Percentiles rank a stretch among this genome's conserved stretches.
Evolutionary conservation across 805 yeast genomes (phyloP).

Genomic region (Yamadazyma sp.): DNA sequence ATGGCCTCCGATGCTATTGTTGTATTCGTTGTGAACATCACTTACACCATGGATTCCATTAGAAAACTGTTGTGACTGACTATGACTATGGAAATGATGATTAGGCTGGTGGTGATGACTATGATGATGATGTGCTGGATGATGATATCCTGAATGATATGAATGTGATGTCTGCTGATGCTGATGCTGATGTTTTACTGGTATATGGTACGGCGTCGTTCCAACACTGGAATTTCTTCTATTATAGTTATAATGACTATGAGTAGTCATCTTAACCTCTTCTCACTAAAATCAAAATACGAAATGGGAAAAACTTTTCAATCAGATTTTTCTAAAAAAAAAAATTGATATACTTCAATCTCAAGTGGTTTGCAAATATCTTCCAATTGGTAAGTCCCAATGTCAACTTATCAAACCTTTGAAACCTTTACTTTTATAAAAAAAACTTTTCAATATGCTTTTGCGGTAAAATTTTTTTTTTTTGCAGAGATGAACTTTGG

Average conservation of each 20-base stretch:
- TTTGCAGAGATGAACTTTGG: conserved; percentile 2
- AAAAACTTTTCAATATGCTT: not conserved
- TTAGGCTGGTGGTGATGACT: conserved; percentile 1
- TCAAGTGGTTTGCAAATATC: too few species aligned
- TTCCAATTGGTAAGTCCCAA: too few species aligned
- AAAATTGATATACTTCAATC: too few species aligned
- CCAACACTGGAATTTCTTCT: conserved; percentile 23
- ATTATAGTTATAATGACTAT: conserved; percentile 25
- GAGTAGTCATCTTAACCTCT: conserved; percentile 11
- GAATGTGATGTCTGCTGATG: conserved; percentile 1
- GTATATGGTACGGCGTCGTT: conserved; percentile 28
- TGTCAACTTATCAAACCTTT: too few species aligned
- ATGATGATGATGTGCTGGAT: conserved; percentile 1
- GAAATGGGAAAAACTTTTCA: too few species aligned
- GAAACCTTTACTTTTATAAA: not conserved
- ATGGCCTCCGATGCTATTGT: too few species aligned
- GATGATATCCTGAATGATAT: conserved; percentile 1
- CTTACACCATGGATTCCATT: too few species aligned
- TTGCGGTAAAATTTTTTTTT: conserved; percentile 1
- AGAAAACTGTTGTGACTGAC: not conserved
- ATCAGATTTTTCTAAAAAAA: too few species aligned
- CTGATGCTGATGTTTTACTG: conserved; percentile 18
- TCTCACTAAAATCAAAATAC: too few species aligned
- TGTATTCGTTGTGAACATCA: too few species aligned
- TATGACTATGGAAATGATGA: not conserved